Evolutionary conservation across 2,329 filamentous ascomycete species (phyloP), one percentile per base, ranked within the genome.

Genomic region (Colletotrichum sublineola): DNA sequence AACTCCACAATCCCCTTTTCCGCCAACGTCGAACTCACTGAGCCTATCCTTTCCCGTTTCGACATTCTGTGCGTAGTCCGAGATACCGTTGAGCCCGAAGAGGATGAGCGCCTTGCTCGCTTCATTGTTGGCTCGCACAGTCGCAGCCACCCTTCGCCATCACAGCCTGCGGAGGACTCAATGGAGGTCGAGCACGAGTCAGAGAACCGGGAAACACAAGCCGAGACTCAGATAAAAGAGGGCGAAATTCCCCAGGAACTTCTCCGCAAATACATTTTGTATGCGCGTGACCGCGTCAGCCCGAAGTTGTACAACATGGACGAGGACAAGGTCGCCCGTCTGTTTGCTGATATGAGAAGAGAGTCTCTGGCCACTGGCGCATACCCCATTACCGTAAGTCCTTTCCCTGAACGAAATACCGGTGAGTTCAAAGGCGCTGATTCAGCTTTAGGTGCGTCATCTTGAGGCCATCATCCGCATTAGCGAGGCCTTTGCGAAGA

Each of bases 301-400:
- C 96, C 96, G 11, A 98, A 97, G 84, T 88, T 99, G 11, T 97
- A 98, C 81, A 94, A 98, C 80, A 97, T 99, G 82, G 96, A 99
- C 77, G 94, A 98, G 81, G 96, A 98, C 84, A 99, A 99, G 86
- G 90, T 99, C 42, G 94, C 96, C 2, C 89, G 96, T 63, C 86
- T 99, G 11, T 99, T 98, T 80, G 94, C 95, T 38, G 96, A 99
- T 80, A 98, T 99, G 96, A 88, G 96, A 77, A 88, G 95, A 76
- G 96, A 99, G 83, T 95, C 92, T 33, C 85, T 98, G 74, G 95
- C 95, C 1, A 99, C 96, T 33, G 96, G 96, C 31, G 96, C 96
- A 31, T 99, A 98, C 81, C 96, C 96, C 5, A 99, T 99, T 75
- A 99, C 96, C 36, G 96, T 98, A 88, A 85, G 94, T 87, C 44